A percentile compares a stretch with the other conserved stretches of the same genome.
Evolutionary conservation across 139 green algal genomes (phyloP).

Genomic region (Zygnema cylindricum): DNA sequence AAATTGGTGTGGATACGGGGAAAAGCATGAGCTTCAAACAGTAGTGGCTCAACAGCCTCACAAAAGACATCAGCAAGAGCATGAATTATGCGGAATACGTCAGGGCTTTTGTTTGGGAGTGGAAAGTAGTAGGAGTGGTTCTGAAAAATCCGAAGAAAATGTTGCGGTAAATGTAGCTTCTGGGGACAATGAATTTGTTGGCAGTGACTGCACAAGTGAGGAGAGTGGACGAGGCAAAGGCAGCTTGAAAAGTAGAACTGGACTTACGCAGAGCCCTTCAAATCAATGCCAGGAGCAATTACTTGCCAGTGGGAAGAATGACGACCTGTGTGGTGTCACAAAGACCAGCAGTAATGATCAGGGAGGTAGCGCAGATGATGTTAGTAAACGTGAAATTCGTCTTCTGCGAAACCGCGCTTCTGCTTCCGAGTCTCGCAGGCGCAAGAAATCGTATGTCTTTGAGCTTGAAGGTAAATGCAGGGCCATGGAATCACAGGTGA

Average conservation of each 20-base stretch:
- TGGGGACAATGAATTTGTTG: neutral
- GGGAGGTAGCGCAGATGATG: neutral
- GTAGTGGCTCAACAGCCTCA: neutral
- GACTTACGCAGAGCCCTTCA: neutral
- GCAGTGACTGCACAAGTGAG: neutral
- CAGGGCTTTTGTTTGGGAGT: neutral
- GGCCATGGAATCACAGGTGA: conserved; percentile 26
- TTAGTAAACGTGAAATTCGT: neutral
- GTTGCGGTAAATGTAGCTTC: neutral
- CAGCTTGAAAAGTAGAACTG: neutral
- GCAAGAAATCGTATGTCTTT: conserved; percentile 31
- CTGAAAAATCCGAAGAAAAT: neutral
- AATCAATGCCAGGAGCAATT: neutral
- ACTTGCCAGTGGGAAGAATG: neutral
- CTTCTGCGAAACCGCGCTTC: conserved; percentile 54
- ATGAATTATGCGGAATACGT: neutral
- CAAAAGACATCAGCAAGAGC: neutral
- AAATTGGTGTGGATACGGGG: neutral
- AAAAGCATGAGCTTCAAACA: neutral
- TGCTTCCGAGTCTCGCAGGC: conserved; percentile 32
- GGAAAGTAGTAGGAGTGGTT: neutral
- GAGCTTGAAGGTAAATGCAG: conserved; percentile 45
- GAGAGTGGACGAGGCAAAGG: neutral
- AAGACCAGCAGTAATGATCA: neutral
- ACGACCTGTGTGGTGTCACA: neutral